A percentile compares a stretch with the other conserved stretches of the same genome.
These are phyloP conservation scores for Bassia scoparia DNA, from an alignment of 148 eudicot species.

Conservation along the genomic window DNA sequence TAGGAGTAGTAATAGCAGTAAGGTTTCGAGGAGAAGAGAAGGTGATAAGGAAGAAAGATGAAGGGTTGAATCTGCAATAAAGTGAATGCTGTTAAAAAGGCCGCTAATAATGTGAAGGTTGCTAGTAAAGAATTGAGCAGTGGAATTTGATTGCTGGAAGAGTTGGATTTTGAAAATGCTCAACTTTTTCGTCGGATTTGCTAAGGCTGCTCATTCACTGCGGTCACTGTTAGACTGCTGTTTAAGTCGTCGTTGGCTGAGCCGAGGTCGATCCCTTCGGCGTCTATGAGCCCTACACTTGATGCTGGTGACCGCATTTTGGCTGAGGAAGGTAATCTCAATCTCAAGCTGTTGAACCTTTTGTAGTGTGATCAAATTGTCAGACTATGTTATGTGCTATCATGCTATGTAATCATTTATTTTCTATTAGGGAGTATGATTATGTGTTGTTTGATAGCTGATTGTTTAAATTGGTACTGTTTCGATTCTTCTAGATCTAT, in stretches of 20 bases:
- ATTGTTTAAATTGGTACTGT: too few species aligned
- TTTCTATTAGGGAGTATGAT: neutral
- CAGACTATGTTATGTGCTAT: too few species aligned
- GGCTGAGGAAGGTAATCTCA: constrained; percentile 78
- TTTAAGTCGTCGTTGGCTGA: constrained; percentile 69
- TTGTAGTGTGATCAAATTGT: neutral
- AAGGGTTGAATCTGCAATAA: constrained; percentile 2
- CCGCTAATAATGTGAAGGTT: constrained; percentile 7
- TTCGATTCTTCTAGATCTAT: neutral
- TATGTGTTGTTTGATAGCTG: neutral
- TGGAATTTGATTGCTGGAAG: constrained; percentile 14
- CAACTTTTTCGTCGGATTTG: constrained; percentile 56
- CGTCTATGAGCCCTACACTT: constrained; percentile 82
- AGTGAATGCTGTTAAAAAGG: neutral
- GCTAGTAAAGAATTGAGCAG: neutral
- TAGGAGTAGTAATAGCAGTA: constrained; percentile 17
- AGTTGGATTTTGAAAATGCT: constrained; percentile 43
- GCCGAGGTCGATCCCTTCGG: constrained; percentile 77
- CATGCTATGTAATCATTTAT: too few species aligned
- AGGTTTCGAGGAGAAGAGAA: constrained; percentile 9
- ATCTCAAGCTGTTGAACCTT: too few species aligned
- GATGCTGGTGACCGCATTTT: constrained; percentile 79
- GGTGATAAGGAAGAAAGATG: neutral
- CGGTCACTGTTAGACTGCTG: constrained; percentile 61
- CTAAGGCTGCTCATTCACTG: constrained; percentile 77